These are phyloP conservation scores for Penicillium subrubescens DNA, from an alignment of 495 filamentous ascomycete genomes.

Conservation along the genomic window DNA sequence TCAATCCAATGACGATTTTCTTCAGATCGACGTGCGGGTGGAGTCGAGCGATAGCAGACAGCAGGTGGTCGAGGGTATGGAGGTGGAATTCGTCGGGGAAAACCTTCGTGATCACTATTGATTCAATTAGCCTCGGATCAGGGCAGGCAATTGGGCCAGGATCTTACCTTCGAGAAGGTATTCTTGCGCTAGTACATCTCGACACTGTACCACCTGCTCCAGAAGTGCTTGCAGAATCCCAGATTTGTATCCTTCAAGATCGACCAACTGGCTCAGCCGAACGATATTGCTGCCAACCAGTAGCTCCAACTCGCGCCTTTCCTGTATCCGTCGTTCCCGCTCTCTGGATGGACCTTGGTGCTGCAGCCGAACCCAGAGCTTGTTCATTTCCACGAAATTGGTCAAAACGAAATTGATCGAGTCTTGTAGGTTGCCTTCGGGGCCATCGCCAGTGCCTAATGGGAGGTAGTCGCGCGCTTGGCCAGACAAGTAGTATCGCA, in stretches of 20 bases:
- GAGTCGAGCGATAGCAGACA: constrained; percentile 85
- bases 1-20: constrained; percentile 95
- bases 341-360: constrained; percentile 97
- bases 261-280: constrained; percentile 91
- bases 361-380: constrained; percentile 96
- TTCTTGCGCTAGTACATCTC: constrained; percentile 95
- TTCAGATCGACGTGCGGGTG: constrained; percentile 97
- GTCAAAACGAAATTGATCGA: constrained; percentile 96
- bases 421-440: constrained; percentile 94
- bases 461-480: constrained; percentile 90
- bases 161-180: constrained; percentile 83
- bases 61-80: constrained; percentile 90
- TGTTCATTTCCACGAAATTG: constrained; percentile 99
- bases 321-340: constrained; percentile 87
- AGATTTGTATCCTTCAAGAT: constrained; percentile 89
- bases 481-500: constrained; percentile 92
- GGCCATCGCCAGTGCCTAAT: constrained; percentile 78
- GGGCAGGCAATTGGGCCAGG: not conserved
- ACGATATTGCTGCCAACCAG: constrained; percentile 96
- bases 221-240: constrained; percentile 86
- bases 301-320: constrained; percentile 91
- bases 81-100: constrained; percentile 99
- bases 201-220: constrained; percentile 96
- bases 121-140: constrained; percentile 23
- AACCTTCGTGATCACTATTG: constrained; percentile 90